A percentile compares a stretch with the other conserved stretches of the same genome.
Evolutionary conservation across 352 stramenopile genomes (phyloP).

Genomic region (Achlya hypogyna): DNA sequence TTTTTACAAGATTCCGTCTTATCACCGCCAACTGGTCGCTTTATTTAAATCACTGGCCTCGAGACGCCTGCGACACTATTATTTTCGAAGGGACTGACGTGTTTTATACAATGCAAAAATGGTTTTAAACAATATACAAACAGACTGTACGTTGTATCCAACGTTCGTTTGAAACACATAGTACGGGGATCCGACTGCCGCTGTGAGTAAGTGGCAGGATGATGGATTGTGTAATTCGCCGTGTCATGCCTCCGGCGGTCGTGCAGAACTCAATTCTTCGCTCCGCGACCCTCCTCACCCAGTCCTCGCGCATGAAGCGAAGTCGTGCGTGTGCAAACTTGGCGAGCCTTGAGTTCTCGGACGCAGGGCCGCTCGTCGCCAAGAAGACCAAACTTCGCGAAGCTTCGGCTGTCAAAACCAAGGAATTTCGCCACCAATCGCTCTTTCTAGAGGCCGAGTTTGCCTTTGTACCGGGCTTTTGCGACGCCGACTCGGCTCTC

Average conservation of each 20-base stretch:
- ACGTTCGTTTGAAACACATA: background rate
- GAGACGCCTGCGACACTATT: background rate
- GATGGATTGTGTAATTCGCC: background rate
- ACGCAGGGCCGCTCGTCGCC: background rate
- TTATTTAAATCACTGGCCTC: background rate
- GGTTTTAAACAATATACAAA: background rate
- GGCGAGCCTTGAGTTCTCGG: background rate
- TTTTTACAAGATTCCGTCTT: background rate
- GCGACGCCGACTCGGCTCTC: background rate
- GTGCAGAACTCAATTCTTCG: constrained; percentile 3
- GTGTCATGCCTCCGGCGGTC: background rate
- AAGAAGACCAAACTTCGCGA: background rate
- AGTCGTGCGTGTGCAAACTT: background rate
- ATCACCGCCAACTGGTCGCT: background rate
- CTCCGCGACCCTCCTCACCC: background rate
- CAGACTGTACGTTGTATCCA: background rate
- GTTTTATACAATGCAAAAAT: too few relatives aligned
- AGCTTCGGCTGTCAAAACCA: background rate
- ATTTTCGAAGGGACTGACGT: too few relatives aligned
- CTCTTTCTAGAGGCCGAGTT: constrained; percentile 2
- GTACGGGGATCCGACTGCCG: background rate
- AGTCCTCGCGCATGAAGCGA: constrained; percentile 1
- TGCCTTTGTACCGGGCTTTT: background rate
- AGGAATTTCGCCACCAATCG: background rate
- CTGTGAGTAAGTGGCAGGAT: background rate